Evolutionary conservation across 768 basidiomycete species (phyloP).

Genomic region (Rhodosporidiobolus sp.): DNA sequence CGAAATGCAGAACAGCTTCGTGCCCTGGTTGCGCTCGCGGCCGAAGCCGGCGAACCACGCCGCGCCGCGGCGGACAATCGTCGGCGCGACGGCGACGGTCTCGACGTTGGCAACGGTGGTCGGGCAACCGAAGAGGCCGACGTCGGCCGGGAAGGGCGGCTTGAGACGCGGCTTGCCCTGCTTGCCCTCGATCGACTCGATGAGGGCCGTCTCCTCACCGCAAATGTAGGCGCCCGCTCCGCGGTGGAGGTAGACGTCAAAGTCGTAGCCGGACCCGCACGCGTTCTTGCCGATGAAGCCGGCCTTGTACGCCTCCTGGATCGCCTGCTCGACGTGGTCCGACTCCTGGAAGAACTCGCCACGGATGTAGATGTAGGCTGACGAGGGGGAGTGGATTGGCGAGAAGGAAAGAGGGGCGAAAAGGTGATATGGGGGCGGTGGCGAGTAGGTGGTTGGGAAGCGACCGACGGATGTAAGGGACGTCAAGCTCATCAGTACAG

Average conservation of each 20-base stretch:
- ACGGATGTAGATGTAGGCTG: constrained; percentile 98
- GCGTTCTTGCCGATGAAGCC: constrained; percentile 86
- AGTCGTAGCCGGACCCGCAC: constrained; percentile 86
- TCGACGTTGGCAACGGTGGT: constrained; percentile 98
- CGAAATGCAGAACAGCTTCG: constrained; percentile 94
- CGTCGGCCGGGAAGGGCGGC: constrained; percentile 98
- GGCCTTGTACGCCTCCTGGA: constrained; percentile 86
- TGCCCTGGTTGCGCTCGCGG: constrained; percentile 85
- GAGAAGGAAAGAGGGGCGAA: neutral
- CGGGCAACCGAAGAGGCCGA: constrained; percentile 94
- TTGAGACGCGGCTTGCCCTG: constrained; percentile 97
- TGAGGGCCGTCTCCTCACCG: constrained; percentile 96
- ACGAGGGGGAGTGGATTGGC: neutral
- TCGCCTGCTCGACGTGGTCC: constrained; percentile 87
- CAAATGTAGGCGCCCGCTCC: constrained; percentile 98
- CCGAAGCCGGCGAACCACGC: constrained; percentile 92
- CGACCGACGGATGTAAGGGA: too few species aligned
- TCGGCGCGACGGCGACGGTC: constrained; percentile 95
- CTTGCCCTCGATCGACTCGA: constrained; percentile 95
- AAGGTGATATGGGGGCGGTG: too few species aligned
- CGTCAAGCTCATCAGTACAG: neutral
- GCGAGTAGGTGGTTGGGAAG: too few species aligned
- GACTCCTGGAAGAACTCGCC: constrained; percentile 98
- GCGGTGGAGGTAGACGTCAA: constrained; percentile 97
- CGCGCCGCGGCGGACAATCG: constrained; percentile 83